phyloP scores from a whole-genome alignment of 1,139 yeast genomes.

The Yamadazyma sp. region DNA sequence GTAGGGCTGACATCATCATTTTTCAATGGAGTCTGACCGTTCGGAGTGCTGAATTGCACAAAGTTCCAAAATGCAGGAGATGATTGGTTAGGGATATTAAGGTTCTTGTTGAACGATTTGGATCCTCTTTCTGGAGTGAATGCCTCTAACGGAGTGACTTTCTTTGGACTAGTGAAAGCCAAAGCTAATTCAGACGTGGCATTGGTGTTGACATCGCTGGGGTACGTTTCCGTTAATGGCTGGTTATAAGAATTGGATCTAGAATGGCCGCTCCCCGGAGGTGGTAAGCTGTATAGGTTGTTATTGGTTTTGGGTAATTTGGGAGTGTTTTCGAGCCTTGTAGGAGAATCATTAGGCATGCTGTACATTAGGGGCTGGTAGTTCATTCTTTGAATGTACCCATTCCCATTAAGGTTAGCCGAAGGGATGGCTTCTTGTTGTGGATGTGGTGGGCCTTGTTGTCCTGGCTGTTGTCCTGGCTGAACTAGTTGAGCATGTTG shows the following conservation, averaged over 20 bases:
- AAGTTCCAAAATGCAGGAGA: constrained; percentile 81
- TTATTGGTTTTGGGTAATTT: constrained; percentile 36
- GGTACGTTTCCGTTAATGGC: constrained; percentile 14
- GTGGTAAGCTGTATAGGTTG: constrained; percentile 35
- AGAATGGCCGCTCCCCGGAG: constrained; percentile 29
- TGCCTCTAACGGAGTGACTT: constrained; percentile 69
- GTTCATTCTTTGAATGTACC: constrained; percentile 9
- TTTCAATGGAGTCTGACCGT: constrained; percentile 47
- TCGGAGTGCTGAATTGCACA: constrained; percentile 74
- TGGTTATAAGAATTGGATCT: constrained; percentile 32
- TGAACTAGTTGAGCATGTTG: constrained; percentile 2
- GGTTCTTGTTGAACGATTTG: constrained; percentile 23
- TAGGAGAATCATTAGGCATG: constrained; percentile 27
- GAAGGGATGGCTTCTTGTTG: constrained; percentile 1
- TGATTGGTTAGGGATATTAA: constrained; percentile 39
- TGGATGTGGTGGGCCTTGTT: neutral
- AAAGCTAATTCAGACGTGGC: constrained; percentile 34
- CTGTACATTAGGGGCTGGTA: constrained; percentile 17
- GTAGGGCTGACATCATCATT: constrained; percentile 46
- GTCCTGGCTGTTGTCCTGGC: neutral
- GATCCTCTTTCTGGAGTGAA: constrained; percentile 81
- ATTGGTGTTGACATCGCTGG: constrained; percentile 17
- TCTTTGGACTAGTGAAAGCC: constrained; percentile 52
- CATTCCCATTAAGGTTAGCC: constrained; percentile 4
- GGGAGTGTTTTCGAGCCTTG: constrained; percentile 33